Evolutionary conservation across 768 basidiomycete genomes (phyloP).

Genomic region (Pulveroboletus sp.): DNA sequence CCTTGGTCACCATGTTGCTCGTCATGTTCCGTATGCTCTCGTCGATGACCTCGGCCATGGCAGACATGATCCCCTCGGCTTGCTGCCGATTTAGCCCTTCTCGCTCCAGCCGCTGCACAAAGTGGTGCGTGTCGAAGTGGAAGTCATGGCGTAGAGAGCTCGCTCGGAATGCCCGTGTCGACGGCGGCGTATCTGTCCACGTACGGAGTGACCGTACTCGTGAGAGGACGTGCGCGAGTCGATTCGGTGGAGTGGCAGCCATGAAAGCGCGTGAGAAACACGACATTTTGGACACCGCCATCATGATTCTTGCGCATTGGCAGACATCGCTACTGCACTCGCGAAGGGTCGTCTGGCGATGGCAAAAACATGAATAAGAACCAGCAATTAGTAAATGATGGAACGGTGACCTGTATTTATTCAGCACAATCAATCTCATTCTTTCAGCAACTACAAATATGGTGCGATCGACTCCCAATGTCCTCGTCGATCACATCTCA

Average conservation of each 20-base stretch:
- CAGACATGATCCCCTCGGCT: slow-evolving; percentile 95
- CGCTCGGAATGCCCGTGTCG: slow-evolving; percentile 27
- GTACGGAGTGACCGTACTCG: slow-evolving; percentile 1
- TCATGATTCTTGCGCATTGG: too few relatives aligned
- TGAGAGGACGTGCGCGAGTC: slow-evolving; percentile 4
- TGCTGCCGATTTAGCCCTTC: slow-evolving; percentile 88
- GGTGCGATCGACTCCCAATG: too few relatives aligned
- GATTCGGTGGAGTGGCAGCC: neutral
- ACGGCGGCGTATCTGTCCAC: neutral
- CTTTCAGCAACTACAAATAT: too few relatives aligned
- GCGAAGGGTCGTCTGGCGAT: too few relatives aligned
- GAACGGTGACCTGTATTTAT: too few relatives aligned
- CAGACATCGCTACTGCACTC: too few relatives aligned
- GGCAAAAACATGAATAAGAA: too few relatives aligned
- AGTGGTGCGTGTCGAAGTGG: slow-evolving; percentile 95
- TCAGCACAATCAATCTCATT: too few relatives aligned
- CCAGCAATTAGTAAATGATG: too few relatives aligned
- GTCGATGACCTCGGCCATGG: slow-evolving; percentile 95
- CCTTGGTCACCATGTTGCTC: slow-evolving; percentile 91
- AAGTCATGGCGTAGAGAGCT: slow-evolving; percentile 42
- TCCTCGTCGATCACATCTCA: too few relatives aligned
- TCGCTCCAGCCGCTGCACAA: slow-evolving; percentile 84
- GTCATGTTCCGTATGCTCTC: slow-evolving; percentile 97
- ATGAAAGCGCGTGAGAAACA: slow-evolving; percentile 27
- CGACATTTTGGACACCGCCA: too few relatives aligned